Conservation (phyloP, 768 basidiomycete genomes). For the Suillus subluteus region DNA sequence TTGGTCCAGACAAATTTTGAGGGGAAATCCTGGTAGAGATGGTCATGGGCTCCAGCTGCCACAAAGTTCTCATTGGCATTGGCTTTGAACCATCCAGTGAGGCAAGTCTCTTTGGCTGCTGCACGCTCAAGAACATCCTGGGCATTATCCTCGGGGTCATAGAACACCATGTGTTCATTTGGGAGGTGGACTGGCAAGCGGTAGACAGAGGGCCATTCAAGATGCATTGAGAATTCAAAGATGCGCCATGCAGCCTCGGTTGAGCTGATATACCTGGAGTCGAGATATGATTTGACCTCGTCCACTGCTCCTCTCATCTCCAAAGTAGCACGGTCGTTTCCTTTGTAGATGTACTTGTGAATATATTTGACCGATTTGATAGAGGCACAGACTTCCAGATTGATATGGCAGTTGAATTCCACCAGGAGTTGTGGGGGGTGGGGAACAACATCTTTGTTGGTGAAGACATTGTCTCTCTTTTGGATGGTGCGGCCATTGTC, state of each 20-base stretch:
- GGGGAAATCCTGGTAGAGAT: too few relatives aligned
- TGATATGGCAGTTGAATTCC: conserved; percentile 51
- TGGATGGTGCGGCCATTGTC: conserved; percentile 37
- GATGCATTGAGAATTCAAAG: conserved; percentile 36
- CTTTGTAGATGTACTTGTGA: conserved; percentile 57
- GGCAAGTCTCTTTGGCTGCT: conserved; percentile 21
- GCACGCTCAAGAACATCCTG: conserved; percentile 26
- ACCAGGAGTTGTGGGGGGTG: conserved; percentile 40
- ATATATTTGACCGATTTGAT: conserved; percentile 48
- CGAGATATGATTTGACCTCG: conserved; percentile 40
- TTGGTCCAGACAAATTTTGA: conserved; percentile 23
- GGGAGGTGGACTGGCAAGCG: conserved; percentile 47
- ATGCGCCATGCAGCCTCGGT: conserved; percentile 42
- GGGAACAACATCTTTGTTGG: conserved; percentile 48
- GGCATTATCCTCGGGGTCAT: conserved; percentile 34
- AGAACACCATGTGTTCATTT: conserved; percentile 40
- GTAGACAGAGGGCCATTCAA: conserved; percentile 39
- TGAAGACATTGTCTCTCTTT: conserved; percentile 24
- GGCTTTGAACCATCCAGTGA: conserved; percentile 38
- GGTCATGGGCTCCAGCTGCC: too few relatives aligned
- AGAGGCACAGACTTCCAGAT: conserved; percentile 46
- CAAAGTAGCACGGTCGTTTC: conserved; percentile 43
- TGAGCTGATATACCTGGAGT: conserved; percentile 42
- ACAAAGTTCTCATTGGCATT: conserved; percentile 16
- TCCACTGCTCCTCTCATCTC: conserved; percentile 30